phyloP scores from a whole-genome alignment of 305 asterid species.

The Fraxinus xanthoxyloides region DNA sequence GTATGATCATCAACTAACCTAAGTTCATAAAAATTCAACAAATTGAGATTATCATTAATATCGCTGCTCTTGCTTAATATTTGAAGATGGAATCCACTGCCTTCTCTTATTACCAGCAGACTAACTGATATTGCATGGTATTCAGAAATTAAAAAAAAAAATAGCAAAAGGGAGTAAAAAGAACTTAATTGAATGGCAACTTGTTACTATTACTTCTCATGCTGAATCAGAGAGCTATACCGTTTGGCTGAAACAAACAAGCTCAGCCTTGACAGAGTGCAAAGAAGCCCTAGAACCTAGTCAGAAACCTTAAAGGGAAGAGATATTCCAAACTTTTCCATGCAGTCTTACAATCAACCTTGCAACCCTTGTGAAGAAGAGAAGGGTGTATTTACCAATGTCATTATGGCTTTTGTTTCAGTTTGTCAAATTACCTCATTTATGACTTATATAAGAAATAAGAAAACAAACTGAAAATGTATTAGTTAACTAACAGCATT shows the following conservation, averaged over 20 bases:
- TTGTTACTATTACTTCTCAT: neutral
- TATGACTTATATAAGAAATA: neutral
- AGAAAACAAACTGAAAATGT: neutral
- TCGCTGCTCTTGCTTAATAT: neutral
- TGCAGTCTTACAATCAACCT: neutral
- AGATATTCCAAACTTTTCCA: neutral
- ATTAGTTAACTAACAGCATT: neutral
- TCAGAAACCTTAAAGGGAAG: neutral
- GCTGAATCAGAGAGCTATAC: neutral
- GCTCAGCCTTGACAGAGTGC: neutral
- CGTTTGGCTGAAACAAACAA: neutral
- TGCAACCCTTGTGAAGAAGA: neutral
- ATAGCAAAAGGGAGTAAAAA: neutral
- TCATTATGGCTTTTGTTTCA: neutral
- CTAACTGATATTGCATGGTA: neutral
- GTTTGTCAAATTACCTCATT: neutral
- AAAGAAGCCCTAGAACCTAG: neutral
- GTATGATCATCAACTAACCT: neutral
- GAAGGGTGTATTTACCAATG: neutral
- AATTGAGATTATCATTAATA: neutral
- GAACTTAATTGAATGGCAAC: neutral
- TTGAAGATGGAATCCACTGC: neutral
- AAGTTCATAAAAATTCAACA: constrained; percentile 4
- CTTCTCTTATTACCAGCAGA: neutral
- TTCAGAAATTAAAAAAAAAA: neutral